A percentile compares a stretch with the other conserved stretches of the same genome.
phyloP scores from a whole-genome alignment of 768 basidiomycete species.

The Macrolepiota fuliginosa region DNA sequence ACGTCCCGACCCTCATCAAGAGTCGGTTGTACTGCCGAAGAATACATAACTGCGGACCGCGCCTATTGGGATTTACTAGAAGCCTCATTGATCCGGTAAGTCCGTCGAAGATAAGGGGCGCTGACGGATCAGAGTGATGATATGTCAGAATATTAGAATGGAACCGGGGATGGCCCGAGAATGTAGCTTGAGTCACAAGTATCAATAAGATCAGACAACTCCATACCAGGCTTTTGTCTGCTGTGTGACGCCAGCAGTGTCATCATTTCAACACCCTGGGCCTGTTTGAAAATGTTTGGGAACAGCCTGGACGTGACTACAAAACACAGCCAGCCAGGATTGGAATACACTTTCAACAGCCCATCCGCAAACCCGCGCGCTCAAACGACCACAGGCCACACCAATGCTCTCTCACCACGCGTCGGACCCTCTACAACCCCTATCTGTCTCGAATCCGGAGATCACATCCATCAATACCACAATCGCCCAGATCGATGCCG shows the following conservation, averaged over 20 bases:
- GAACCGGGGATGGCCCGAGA: background rate
- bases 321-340: background rate
- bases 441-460: background rate
- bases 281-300: background rate
- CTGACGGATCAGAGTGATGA: background rate
- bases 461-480: background rate
- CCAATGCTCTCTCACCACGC: background rate
- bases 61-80: background rate
- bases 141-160: background rate
- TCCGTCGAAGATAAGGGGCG: background rate
- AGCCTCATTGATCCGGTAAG: background rate
- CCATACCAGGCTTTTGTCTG: background rate
- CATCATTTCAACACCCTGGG: background rate
- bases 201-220: background rate
- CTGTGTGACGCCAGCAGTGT: background rate
- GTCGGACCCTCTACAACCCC: background rate
- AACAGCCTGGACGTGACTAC: background rate
- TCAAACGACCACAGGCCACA: background rate
- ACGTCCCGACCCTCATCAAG: too few relatives aligned
- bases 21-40: too few relatives aligned
- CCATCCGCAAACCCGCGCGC: background rate
- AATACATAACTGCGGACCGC: too few relatives aligned
- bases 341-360: background rate
- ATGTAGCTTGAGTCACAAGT: background rate
- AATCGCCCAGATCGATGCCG: background rate